Percentiles rank a stretch among this genome's conserved stretches.
Evolutionary conservation across 345 rosid genomes (phyloP).

Genomic region (Pistacia integerrima): DNA sequence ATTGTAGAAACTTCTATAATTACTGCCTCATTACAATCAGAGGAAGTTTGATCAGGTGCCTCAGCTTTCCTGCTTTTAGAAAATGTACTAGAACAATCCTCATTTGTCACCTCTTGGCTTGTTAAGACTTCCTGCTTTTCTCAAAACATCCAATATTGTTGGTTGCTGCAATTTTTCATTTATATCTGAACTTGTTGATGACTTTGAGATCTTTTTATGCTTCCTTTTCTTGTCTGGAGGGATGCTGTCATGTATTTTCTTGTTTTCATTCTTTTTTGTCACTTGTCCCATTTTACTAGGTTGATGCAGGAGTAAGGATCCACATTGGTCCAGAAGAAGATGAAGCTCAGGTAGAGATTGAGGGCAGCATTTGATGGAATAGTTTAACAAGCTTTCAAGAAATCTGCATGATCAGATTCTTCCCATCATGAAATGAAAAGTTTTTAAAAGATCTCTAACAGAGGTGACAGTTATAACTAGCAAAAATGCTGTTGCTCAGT

Average conservation of each 20-base stretch:
- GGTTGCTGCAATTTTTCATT: constrained; percentile 57
- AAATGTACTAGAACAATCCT: constrained; percentile 35
- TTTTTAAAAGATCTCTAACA: not conserved
- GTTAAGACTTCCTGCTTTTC: constrained; percentile 48
- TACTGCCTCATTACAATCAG: constrained; percentile 36
- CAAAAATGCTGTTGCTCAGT: not conserved
- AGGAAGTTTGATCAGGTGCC: constrained; percentile 34
- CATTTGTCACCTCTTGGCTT: constrained; percentile 55
- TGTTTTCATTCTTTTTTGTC: constrained; percentile 45
- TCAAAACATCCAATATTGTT: constrained; percentile 55
- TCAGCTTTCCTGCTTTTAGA: constrained; percentile 29
- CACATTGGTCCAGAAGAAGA: constrained; percentile 47
- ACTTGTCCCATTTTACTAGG: constrained; percentile 30
- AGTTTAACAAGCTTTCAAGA: constrained; percentile 72
- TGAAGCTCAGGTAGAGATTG: constrained; percentile 67
- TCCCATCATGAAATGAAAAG: constrained; percentile 22
- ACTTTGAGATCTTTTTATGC: constrained; percentile 36
- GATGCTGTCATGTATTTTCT: constrained; percentile 34
- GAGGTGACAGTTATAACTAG: not conserved
- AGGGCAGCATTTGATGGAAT: constrained; percentile 52
- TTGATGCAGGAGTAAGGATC: constrained; percentile 36
- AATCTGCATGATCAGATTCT: constrained; percentile 49
- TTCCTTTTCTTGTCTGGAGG: constrained; percentile 44
- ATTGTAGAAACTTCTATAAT: constrained; percentile 60
- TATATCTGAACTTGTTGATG: constrained; percentile 36